Conservation (phyloP, 1,139 yeast genomes). For the Zhuliangozyma parablackwelliae region DNA sequence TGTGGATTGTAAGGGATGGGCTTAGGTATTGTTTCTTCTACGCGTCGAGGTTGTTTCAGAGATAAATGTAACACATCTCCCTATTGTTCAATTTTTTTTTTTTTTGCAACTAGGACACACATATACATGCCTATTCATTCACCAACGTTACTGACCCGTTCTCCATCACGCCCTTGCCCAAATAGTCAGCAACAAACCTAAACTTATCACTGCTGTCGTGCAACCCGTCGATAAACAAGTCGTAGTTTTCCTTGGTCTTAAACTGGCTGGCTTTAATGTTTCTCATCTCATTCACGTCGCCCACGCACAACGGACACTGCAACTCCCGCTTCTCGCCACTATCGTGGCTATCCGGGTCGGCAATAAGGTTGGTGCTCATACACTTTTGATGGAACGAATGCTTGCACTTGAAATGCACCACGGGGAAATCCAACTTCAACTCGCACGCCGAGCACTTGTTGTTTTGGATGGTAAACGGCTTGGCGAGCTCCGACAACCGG, state of each 20-base stretch:
- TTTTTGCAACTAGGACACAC: too few relatives aligned
- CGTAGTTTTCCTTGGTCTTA: slow-evolving; percentile 57
- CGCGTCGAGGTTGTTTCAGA: too few relatives aligned
- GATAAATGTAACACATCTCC: too few relatives aligned
- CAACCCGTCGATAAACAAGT: slow-evolving; percentile 57
- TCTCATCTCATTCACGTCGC: slow-evolving; percentile 62
- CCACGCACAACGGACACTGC: slow-evolving; percentile 70
- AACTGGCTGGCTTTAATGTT: slow-evolving; percentile 58
- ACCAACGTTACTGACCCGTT: slow-evolving; percentile 17
- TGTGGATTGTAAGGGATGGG: too few relatives aligned
- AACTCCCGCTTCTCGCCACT: slow-evolving; percentile 14
- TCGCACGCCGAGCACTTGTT: slow-evolving; percentile 71
- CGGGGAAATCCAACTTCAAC: slow-evolving; percentile 68
- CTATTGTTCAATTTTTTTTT: too few relatives aligned
- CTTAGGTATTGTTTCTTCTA: too few relatives aligned
- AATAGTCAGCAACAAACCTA: slow-evolving; percentile 71
- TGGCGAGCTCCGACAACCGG: slow-evolving; percentile 48
- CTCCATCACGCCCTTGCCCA: slow-evolving; percentile 86
- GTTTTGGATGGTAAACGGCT: slow-evolving; percentile 64
- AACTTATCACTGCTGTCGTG: slow-evolving; percentile 62
- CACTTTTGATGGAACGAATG: slow-evolving; percentile 89
- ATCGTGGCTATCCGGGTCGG: slow-evolving; percentile 9
- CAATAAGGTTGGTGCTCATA: slow-evolving; percentile 43
- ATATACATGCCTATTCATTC: background rate
- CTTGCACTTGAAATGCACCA: slow-evolving; percentile 78